Base-by-base conservation (phyloP, 306 rosid species). In the Castanea mollissima region DNA sequence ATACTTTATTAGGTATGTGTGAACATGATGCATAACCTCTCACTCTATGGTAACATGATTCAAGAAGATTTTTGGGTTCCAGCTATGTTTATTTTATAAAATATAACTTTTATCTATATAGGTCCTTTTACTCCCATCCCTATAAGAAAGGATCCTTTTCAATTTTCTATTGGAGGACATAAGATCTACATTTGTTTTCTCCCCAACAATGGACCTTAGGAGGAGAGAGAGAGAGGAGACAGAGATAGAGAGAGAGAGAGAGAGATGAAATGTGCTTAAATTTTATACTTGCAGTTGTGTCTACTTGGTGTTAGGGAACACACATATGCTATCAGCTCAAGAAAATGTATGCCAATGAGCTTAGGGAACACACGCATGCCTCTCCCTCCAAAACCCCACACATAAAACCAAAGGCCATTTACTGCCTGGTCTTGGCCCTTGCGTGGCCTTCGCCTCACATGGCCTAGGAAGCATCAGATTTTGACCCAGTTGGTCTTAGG, bases 131-230 rank as follows among this genome's bases (percentile, higher is more conserved):
- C 68, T 23, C 11, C 23, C 27, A 46, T 18, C 78, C 81, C 20
- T 71, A 18, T 49, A 70, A 79, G 56, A 76, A 69, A 21, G 74
- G 86, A 16, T n/a, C 76, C 73, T 77, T 21, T 3, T 8, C 25
- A 74, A 41, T 77, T 73, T 70, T 49, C 35, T 72, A 49, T 49
- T 10, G 16, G 54, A 49, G 54, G 54, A 49, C 46, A 41, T 41
- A 49, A 49, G 15, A 49, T 49, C 54, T 12, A 49, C 12, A 8
- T 41, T 8, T 41, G 12, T 41, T 41, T 41, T 41, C 2, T 41
- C 46, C 46, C 46, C 46, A 41, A 41, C 12, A 41, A 41, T 41
- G 46, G 46, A 8, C 46, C 11, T 41, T 41, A 41, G 8, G 11
- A 41, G 3, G 31, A 29, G 31, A 29, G 31, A 29, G 31, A 29